Evolutionary conservation across 352 stramenopile species (phyloP).

Genomic region (Aphanomyces stellatus): DNA sequence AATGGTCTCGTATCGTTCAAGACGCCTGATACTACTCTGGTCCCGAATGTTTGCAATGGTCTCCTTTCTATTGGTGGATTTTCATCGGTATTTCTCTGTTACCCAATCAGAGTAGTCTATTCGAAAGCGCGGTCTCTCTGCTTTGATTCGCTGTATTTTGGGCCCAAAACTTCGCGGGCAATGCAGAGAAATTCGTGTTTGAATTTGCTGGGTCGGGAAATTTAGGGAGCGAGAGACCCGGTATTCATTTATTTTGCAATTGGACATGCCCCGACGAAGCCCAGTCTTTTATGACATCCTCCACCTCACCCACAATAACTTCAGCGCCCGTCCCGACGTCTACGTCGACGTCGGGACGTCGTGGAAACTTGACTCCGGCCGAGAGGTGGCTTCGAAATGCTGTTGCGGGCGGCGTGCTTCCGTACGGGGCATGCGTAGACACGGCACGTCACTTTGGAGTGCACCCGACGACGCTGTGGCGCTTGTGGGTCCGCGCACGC

Average conservation of each 20-base stretch:
- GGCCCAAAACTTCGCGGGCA: no score
- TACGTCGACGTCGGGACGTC: not conserved
- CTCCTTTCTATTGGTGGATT: not conserved
- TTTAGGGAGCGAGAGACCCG: not conserved
- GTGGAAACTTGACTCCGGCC: not conserved
- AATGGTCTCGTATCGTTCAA: no score
- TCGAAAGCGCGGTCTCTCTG: not conserved
- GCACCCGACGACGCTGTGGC: not conserved
- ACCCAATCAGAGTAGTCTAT: not conserved
- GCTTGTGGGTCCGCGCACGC: not conserved
- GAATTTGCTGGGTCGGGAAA: not conserved
- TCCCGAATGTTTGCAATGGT: not conserved
- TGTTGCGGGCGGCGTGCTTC: not conserved
- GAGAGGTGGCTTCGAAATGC: not conserved
- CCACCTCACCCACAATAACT: not conserved
- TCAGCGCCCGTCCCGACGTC: not conserved
- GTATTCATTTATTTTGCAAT: not conserved
- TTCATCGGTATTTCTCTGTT: not conserved
- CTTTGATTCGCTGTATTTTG: not conserved
- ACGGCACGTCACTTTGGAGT: not conserved
- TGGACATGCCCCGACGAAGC: not conserved
- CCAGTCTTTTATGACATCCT: not conserved
- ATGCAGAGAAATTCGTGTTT: not conserved
- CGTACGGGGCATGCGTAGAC: not conserved
- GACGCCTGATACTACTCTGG: not conserved